phyloP scores from a whole-genome alignment of 768 basidiomycete genomes.

The Kockovaella imperatae region DNA sequence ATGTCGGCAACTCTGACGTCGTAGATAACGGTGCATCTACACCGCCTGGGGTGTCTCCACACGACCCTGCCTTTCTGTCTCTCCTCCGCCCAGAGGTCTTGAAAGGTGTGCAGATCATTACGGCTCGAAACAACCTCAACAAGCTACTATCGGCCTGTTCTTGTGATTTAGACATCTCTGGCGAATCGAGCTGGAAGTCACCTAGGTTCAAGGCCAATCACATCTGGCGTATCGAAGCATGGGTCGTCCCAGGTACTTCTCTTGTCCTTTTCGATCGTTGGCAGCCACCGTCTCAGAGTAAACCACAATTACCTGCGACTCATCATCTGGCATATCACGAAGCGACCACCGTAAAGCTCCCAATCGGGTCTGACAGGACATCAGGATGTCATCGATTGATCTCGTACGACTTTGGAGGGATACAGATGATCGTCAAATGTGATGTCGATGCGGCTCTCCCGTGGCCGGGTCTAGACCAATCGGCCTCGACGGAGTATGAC shows the following conservation, averaged over 20 bases:
- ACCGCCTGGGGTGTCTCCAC: neutral
- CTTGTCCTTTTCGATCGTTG: neutral
- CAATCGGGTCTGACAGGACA: neutral
- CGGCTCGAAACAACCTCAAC: neutral
- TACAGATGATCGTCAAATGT: neutral
- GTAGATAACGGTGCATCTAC: neutral
- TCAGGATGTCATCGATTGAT: neutral
- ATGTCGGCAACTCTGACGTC: neutral
- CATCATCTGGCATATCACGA: neutral
- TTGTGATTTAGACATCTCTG: neutral
- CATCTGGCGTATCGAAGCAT: neutral
- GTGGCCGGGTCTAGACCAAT: neutral
- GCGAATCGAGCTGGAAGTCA: neutral
- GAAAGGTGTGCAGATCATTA: neutral
- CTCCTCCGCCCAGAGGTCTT: neutral
- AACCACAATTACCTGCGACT: neutral
- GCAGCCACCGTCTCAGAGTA: neutral
- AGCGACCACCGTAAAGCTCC: neutral
- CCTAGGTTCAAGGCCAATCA: neutral
- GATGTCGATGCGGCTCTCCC: conserved; percentile 1
- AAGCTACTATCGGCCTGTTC: neutral
- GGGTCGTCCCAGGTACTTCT: neutral
- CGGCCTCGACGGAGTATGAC: neutral
- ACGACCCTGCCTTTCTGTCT: neutral
- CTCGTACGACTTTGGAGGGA: neutral